A percentile compares a stretch with the other conserved stretches of the same genome.
Evolutionary conservation across 345 rosid species (phyloP).

Genomic region (Ceriops tagal): DNA sequence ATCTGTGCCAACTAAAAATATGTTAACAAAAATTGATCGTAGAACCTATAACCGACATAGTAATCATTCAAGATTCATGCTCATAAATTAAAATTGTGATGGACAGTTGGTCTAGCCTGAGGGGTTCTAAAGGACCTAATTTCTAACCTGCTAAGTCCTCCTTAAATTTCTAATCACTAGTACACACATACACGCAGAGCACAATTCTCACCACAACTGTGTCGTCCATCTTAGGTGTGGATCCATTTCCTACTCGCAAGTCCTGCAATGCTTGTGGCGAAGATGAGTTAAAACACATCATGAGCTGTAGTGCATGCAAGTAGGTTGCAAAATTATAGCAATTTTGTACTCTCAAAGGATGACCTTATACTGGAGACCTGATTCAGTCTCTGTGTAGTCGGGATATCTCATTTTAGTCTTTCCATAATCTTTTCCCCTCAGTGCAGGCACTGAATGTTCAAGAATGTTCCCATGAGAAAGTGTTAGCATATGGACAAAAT

Average conservation of each 20-base stretch:
- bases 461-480: constrained; percentile 9
- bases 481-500: background rate
- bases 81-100: too few relatives aligned
- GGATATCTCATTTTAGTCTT: constrained; percentile 86
- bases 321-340: background rate
- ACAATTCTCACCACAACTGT: constrained; percentile 66
- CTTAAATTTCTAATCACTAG: too few relatives aligned
- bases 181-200: background rate
- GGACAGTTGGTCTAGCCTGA: too few relatives aligned
- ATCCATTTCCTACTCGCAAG: constrained; percentile 73
- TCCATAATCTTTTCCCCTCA: constrained; percentile 93
- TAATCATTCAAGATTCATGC: too few relatives aligned
- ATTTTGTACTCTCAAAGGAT: constrained; percentile 10
- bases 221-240: constrained; percentile 72
- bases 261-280: constrained; percentile 50
- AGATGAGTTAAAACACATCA: constrained; percentile 20
- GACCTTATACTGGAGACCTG: constrained; percentile 98
- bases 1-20: background rate
- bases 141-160: too few relatives aligned
- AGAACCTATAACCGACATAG: too few relatives aligned
- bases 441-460: constrained; percentile 73
- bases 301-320: background rate
- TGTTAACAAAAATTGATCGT: too few relatives aligned
- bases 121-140: too few relatives aligned
- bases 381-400: constrained; percentile 70